Evolutionary conservation across 2,329 filamentous ascomycete species (phyloP).

Genomic region (Arthrobotrys iridis): DNA sequence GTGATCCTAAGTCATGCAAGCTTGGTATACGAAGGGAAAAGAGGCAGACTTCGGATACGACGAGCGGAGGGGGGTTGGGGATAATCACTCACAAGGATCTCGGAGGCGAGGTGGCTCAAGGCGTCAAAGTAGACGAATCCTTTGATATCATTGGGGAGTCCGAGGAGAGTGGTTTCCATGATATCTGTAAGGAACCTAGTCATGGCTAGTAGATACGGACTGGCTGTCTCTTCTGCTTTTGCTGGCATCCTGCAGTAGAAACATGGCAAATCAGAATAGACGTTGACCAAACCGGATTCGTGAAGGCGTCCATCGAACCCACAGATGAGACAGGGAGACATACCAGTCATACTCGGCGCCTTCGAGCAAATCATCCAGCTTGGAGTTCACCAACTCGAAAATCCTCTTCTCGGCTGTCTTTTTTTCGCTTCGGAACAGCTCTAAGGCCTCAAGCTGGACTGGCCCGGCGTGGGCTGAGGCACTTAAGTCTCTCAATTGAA

Average conservation of each 20-base stretch:
- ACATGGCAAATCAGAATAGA: constrained; percentile 36
- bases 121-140: constrained; percentile 98
- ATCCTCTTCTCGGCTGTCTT: constrained; percentile 97
- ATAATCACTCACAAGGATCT: constrained; percentile 73
- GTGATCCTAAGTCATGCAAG: constrained; percentile 53
- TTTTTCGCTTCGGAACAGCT: constrained; percentile 86
- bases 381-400: constrained; percentile 97
- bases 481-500: constrained; percentile 84
- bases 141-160: constrained; percentile 94
- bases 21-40: constrained; percentile 18
- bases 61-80: constrained; percentile 36
- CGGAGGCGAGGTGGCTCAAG: constrained; percentile 85
- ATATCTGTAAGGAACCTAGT: constrained; percentile 94
- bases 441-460: constrained; percentile 81
- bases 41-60: constrained; percentile 11
- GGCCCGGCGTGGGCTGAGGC: constrained; percentile 73
- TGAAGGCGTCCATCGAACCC: not conserved
- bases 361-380: constrained; percentile 96
- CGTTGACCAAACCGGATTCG: not conserved
- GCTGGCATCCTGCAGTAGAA: constrained; percentile 66
- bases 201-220: constrained; percentile 93
- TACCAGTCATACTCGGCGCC: constrained; percentile 97
- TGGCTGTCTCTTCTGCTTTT: constrained; percentile 73
- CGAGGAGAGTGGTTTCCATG: constrained; percentile 92
- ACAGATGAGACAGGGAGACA: constrained; percentile 57